Evolutionary conservation across 306 rosid genomes (phyloP).

Genomic region (Quercus gilva): DNA sequence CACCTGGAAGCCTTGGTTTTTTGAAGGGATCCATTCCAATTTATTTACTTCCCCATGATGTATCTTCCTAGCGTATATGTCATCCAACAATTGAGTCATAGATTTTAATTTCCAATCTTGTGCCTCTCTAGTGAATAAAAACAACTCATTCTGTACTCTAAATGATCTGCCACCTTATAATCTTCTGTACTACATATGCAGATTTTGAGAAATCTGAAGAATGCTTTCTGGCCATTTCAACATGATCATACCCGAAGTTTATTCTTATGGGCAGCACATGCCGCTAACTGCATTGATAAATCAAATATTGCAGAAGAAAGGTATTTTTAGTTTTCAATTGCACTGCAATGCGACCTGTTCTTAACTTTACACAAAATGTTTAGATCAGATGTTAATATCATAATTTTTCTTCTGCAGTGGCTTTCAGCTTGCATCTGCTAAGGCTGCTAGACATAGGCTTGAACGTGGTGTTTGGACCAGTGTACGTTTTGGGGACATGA

Average conservation of each 20-base stretch:
- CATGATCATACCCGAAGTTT: constrained; percentile 57
- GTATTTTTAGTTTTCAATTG: constrained; percentile 37
- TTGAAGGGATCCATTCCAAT: too few species aligned
- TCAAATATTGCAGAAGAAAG: constrained; percentile 59
- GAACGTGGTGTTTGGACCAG: constrained; percentile 95
- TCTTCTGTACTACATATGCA: constrained; percentile 32
- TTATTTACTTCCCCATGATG: too few species aligned
- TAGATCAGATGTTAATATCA: background rate
- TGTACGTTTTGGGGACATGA: constrained; percentile 84
- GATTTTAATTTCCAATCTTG: too few species aligned
- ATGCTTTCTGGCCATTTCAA: constrained; percentile 91
- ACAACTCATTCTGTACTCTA: too few species aligned
- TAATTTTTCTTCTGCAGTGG: constrained; percentile 54
- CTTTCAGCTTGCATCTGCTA: constrained; percentile 83
- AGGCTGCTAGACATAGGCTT: constrained; percentile 90
- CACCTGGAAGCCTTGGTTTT: too few species aligned
- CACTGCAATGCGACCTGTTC: constrained; percentile 4
- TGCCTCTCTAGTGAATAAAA: too few species aligned
- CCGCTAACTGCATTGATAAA: constrained; percentile 66
- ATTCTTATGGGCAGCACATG: constrained; percentile 85
- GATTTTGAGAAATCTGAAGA: constrained; percentile 78
- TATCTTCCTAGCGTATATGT: too few species aligned
- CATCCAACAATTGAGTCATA: too few species aligned
- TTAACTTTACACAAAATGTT: background rate
- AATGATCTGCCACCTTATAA: too few species aligned